Percentiles rank a stretch among this genome's conserved stretches.
phyloP scores from a whole-genome alignment of 257 asterid species.

The Salvia rosmarinus region DNA sequence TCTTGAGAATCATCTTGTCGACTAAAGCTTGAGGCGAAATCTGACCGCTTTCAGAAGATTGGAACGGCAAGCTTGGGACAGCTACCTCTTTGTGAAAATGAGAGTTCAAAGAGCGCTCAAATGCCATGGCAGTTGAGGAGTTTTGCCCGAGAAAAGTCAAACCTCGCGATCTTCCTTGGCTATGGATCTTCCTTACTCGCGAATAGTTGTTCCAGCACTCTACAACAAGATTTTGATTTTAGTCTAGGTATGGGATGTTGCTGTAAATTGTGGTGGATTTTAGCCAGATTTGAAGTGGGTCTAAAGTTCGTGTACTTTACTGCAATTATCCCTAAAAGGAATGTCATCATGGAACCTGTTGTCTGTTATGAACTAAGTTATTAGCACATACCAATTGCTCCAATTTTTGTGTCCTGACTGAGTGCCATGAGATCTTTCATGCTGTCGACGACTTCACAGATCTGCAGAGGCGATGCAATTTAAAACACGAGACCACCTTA shows the following conservation, averaged over 20 bases:
- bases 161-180: slow-evolving; percentile 26
- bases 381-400: slow-evolving; percentile 67
- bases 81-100: neutral
- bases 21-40: slow-evolving; percentile 36
- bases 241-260: neutral
- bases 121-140: neutral
- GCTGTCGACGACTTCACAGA: slow-evolving; percentile 56
- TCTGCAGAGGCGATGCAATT: slow-evolving; percentile 41
- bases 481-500: slow-evolving; percentile 6
- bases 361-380: neutral
- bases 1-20: slow-evolving; percentile 39
- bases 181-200: slow-evolving; percentile 22
- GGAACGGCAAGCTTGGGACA: slow-evolving; percentile 5
- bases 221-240: slow-evolving; percentile 27
- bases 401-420: slow-evolving; percentile 42
- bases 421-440: slow-evolving; percentile 62
- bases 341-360: too few relatives aligned
- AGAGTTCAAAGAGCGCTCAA: slow-evolving; percentile 8
- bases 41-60: slow-evolving; percentile 23
- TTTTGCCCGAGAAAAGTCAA: neutral
- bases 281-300: neutral
- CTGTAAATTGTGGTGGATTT: too few relatives aligned
- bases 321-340: too few relatives aligned
- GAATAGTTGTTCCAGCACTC: slow-evolving; percentile 52
- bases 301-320: neutral